Evolutionary conservation across 495 filamentous ascomycete species (phyloP), one percentile per base, ranked within the genome.

Genomic region (Trichocladium uniseriatum): DNA sequence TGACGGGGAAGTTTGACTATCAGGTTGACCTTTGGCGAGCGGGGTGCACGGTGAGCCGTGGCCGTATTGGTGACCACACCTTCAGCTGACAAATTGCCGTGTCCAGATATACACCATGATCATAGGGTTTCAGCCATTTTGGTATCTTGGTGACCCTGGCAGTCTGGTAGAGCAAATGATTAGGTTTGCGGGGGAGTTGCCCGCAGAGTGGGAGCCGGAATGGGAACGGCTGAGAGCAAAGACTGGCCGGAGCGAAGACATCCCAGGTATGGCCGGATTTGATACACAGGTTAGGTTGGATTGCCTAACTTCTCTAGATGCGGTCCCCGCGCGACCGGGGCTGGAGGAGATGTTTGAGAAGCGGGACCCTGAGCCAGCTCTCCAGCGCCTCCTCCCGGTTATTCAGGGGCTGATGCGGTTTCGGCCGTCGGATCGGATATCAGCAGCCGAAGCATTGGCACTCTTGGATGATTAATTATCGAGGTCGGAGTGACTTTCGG

Each of bases 11-110:
- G 0, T 68, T 72, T 59, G 64, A 76, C 65, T 52, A 67, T 54
- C 58, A 59, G 45, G 55, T 72, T 31, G 68, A 73, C 51, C 48
- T 75, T n/a, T 76, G 68, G 70, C 61, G 67, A 41, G 58, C 65
- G 37, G 68, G 69, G 9, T 68, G 66, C 52, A 61, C 62, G 55
- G 69, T 76, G 54, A 36, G 65, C 18, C 20, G 7, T 43, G 40
- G 20, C 40, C 19, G 28, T 28, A 16, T 2, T 32, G 36, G 32
- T 28, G 35, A 6, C 5, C 31, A 19, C 5, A 2, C 1, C 16
- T 2, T 32, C 5, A 5, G 27, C 27, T 29, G 5, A 5, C 5
- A 29, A 29, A 10, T 29, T 37, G 14, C 34, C 15, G 13, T 5
- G 1, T n/a, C n/a, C 24, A 49, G 46, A 40, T 49, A 41, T 41